Evolutionary conservation across 768 basidiomycete genomes (phyloP).

Genomic region (Cyclocybe aegerita): DNA sequence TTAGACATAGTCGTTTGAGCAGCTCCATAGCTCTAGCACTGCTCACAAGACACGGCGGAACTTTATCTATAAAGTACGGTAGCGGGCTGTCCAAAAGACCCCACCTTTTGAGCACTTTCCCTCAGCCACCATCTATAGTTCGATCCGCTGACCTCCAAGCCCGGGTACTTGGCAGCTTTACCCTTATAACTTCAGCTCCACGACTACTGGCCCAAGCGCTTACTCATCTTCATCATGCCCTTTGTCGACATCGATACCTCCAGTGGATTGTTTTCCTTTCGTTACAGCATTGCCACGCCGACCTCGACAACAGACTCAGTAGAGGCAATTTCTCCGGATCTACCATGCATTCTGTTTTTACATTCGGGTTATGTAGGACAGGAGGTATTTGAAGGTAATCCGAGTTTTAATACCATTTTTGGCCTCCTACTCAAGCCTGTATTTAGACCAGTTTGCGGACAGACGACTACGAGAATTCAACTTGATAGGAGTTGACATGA

Average conservation of each 20-base stretch:
- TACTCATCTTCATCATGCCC: slow-evolving; percentile 24
- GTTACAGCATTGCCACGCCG: slow-evolving; percentile 39
- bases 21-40: neutral
- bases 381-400: slow-evolving; percentile 35
- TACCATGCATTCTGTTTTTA: slow-evolving; percentile 37
- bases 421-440: neutral
- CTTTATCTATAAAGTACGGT: no score
- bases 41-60: no score
- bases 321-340: slow-evolving; percentile 26
- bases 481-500: slow-evolving; percentile 33
- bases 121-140: no score
- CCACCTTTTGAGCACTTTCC: no score
- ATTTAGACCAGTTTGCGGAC: slow-evolving; percentile 35
- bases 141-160: no score
- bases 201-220: neutral
- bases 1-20: neutral
- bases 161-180: neutral
- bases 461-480: slow-evolving; percentile 35
- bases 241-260: slow-evolving; percentile 26
- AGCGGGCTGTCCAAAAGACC: no score
- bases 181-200: neutral
- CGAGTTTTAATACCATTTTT: neutral
- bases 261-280: slow-evolving; percentile 26
- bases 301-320: slow-evolving; percentile 28
- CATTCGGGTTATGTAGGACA: slow-evolving; percentile 33